These are phyloP conservation scores for Eucalyptus dawsonii DNA, from an alignment of 345 rosid species.

Conservation along the genomic window DNA sequence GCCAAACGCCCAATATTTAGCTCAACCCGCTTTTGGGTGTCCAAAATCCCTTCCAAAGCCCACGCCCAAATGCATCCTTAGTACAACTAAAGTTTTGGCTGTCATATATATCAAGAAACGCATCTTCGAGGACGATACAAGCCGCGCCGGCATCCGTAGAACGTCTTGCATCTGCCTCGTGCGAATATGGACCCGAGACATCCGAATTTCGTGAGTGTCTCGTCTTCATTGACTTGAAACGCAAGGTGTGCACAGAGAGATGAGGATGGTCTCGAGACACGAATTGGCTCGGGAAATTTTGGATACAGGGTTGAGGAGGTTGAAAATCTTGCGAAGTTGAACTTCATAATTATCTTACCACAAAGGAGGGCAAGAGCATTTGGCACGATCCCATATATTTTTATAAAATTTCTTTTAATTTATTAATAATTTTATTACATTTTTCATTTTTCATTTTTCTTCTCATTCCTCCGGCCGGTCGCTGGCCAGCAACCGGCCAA, in stretches of 20 bases:
- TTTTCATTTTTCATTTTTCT: too few relatives aligned
- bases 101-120: background rate
- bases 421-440: too few relatives aligned
- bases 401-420: too few relatives aligned
- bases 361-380: background rate
- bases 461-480: too few relatives aligned
- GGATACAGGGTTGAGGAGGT: background rate
- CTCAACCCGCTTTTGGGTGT: fast-evolving
- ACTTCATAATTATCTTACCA: background rate
- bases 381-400: too few relatives aligned
- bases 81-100: background rate
- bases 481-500: fast-evolving
- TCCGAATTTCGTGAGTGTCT: background rate
- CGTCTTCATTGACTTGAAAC: background rate
- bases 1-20: too few relatives aligned
- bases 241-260: background rate
- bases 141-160: background rate
- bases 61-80: too few relatives aligned
- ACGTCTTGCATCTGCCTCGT: background rate
- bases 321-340: background rate
- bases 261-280: background rate
- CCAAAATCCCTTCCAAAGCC: too few relatives aligned
- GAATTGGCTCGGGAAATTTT: background rate
- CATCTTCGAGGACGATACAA: background rate
- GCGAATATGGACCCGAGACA: background rate